phyloP scores from a whole-genome alignment of 495 filamentous ascomycete species.

The Aspergillus sparsus region DNA sequence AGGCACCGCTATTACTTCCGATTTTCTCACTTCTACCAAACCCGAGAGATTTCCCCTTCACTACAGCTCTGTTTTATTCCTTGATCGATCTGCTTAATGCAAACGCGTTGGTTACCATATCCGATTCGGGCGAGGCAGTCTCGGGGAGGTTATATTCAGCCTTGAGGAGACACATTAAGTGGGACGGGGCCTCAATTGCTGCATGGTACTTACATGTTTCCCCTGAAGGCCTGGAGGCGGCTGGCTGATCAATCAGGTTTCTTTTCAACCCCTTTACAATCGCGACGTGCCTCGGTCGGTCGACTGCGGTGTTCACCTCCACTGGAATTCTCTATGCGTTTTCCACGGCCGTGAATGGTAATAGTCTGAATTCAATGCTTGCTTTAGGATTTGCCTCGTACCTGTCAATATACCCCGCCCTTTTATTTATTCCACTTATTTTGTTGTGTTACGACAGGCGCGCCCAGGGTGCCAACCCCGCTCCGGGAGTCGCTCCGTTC shows the following conservation, averaged over 20 bases:
- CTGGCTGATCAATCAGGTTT: conserved; percentile 52
- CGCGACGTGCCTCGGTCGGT: conserved; percentile 86
- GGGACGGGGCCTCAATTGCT: conserved; percentile 74
- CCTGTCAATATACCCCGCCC: conserved; percentile 84
- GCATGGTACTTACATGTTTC: conserved; percentile 59
- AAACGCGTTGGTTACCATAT: conserved; percentile 77
- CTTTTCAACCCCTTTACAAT: conserved; percentile 96
- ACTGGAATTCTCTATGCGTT: conserved; percentile 83
- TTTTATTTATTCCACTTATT: conserved; percentile 80
- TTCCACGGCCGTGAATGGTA: conserved; percentile 76
- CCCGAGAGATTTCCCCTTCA: conserved; percentile 60
- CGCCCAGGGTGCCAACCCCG: conserved; percentile 22
- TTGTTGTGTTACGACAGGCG: conserved; percentile 79
- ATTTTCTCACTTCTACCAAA: conserved; percentile 85
- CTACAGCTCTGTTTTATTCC: conserved; percentile 79
- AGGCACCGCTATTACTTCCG: conserved; percentile 88
- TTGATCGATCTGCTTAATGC: conserved; percentile 81
- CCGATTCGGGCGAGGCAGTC: conserved; percentile 76
- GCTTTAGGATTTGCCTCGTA: conserved; percentile 86
- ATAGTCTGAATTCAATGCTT: conserved; percentile 75
- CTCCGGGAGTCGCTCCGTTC: conserved; percentile 45
- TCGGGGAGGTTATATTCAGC: conserved; percentile 74
- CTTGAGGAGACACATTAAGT: conserved; percentile 71
- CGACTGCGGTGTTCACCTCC: conserved; percentile 88
- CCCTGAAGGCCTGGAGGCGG: neutral